Evolutionary conservation across 345 rosid genomes (phyloP).

Genomic region (Syzygium aqueum): DNA sequence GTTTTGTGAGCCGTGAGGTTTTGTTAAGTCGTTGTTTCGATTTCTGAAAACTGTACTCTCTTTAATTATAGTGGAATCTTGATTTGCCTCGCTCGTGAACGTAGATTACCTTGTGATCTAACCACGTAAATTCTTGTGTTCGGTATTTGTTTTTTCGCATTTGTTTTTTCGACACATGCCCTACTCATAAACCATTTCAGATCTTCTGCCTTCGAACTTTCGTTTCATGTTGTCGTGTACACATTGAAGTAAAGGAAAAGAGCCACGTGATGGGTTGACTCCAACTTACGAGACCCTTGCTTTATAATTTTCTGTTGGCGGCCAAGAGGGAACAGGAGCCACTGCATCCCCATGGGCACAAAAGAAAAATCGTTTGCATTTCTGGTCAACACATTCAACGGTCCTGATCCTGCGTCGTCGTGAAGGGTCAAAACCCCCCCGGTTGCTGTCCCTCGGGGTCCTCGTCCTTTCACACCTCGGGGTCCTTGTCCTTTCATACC

Average conservation of each 20-base stretch:
- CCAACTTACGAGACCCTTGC: background rate
- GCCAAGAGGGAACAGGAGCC: background rate
- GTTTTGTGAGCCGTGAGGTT: no score
- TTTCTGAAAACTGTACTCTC: no score
- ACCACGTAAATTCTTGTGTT: no score
- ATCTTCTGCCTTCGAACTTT: background rate
- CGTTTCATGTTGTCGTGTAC: background rate
- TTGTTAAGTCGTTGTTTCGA: no score
- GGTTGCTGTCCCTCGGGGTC: background rate
- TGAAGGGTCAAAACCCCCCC: background rate
- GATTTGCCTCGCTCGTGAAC: no score
- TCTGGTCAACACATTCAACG: background rate
- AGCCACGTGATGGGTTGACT: background rate
- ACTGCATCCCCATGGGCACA: background rate
- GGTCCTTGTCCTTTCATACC: background rate
- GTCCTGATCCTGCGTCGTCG: background rate
- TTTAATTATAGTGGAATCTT: no score
- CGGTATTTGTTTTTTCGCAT: no score
- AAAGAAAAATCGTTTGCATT: background rate
- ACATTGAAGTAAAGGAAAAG: background rate
- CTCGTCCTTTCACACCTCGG: background rate
- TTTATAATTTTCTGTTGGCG: background rate
- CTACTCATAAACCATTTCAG: background rate
- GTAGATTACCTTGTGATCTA: no score
- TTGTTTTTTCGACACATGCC: no score